phyloP scores from a whole-genome alignment of 148 eudicot genomes.

The Beta vulgaris region DNA sequence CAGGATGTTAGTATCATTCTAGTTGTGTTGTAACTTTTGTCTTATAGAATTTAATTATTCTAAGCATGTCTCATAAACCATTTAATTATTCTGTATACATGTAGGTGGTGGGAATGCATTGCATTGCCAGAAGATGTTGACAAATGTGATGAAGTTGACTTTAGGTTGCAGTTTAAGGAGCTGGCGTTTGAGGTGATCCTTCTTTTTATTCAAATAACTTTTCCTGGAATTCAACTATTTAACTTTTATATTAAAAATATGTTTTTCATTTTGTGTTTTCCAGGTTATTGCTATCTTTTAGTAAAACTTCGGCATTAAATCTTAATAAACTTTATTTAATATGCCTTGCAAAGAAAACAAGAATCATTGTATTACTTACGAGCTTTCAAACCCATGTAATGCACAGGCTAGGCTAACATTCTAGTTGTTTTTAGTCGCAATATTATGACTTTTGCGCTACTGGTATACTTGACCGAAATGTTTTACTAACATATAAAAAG shows the following conservation, averaged over 20 bases:
- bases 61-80: neutral
- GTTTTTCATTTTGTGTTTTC: neutral
- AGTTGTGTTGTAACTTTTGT: neutral
- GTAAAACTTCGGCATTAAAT: too few relatives aligned
- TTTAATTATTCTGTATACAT: slow-evolving; percentile 8
- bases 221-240: neutral
- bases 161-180: slow-evolving; percentile 74
- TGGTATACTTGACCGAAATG: too few relatives aligned
- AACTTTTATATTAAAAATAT: neutral
- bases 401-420: too few relatives aligned
- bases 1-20: neutral
- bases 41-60: neutral
- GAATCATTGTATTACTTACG: too few relatives aligned
- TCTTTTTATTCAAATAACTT: neutral
- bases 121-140: slow-evolving; percentile 87
- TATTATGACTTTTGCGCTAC: too few relatives aligned
- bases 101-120: slow-evolving; percentile 98
- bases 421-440: too few relatives aligned
- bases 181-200: slow-evolving; percentile 66
- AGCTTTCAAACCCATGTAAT: too few relatives aligned
- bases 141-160: slow-evolving; percentile 54
- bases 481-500: too few relatives aligned
- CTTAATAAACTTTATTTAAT: too few relatives aligned
- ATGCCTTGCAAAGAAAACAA: too few relatives aligned
- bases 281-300: neutral